Evolutionary conservation across 2,329 filamentous ascomycete genomes (phyloP), one percentile per base, ranked within the genome.

Genomic region (Verticillium tricorpus): DNA sequence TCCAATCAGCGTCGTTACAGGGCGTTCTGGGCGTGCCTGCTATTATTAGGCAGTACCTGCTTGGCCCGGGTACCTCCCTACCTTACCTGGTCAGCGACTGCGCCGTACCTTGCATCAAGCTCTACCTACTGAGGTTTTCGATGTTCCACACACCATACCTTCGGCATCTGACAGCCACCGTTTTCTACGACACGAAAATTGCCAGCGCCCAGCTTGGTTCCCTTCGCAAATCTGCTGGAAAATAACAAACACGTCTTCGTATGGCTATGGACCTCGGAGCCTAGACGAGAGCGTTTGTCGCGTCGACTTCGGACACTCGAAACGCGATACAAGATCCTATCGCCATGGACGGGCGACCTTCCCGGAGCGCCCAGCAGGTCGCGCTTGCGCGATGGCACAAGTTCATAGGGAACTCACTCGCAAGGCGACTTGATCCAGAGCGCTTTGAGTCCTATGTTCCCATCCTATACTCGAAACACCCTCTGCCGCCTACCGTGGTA

Each of bases 361-460:
- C 65, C 31, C 56, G 54, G 55, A 58, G 60, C 61, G 65, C 70
- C 55, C 68, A 68, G 60, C 63, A 60, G 54, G 61, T 56, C 32
- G 60, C 76, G 3, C 63, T 74, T 32, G 64, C 67, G 32, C 76
- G 81, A 65, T 85, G 86, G 86, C 64, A 73, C 55, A 72, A 73
- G 17, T 86, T 88, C 67, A 72, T 88, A 52, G 68, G 75, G 39
- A 77, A 73, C 62, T 84, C 84, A 70, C 76, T 86, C 54, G 70
- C 72, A 34, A 70, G 76, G 55, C 83, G 86, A 35, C 80, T 88
- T 61, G 81, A 84, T 52, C 70, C 76, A 34, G 79, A 82, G 40
- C 75, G 75, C 62, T 89, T 89, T 71, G 78, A 81, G 52, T 72
- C 76, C 28, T 85, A 78, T 64, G 79, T 82, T 25, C 75, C 73